These are phyloP conservation scores for Cytospora piceicola DNA, from an alignment of 2,329 filamentous ascomycete genomes.

Conservation along the genomic window DNA sequence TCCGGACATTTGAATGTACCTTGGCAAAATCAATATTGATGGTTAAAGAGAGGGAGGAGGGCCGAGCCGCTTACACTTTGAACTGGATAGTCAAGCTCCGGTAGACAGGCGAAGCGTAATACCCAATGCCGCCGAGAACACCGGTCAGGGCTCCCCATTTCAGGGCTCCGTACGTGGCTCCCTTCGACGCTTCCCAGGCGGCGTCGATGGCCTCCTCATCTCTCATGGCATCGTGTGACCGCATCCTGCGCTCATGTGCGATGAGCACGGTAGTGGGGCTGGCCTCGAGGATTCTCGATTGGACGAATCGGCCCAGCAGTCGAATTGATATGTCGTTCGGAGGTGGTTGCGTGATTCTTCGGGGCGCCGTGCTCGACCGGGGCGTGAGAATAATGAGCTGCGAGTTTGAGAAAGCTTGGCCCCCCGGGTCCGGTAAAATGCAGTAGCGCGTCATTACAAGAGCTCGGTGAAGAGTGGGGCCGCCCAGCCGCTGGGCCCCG, in stretches of 20 bases:
- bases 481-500: background rate
- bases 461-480: conserved; percentile 21
- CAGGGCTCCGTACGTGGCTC: conserved; percentile 67
- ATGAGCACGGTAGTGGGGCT: background rate
- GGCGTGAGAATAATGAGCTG: conserved; percentile 4
- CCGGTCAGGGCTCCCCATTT: conserved; percentile 75
- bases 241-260: conserved; percentile 42
- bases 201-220: conserved; percentile 71
- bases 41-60: background rate
- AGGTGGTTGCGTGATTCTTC: conserved; percentile 14
- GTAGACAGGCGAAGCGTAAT: conserved; percentile 71
- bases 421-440: conserved; percentile 6
- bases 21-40: conserved; percentile 40
- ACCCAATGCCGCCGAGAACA: conserved; percentile 64
- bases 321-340: background rate
- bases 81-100: conserved; percentile 74
- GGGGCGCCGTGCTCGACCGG: background rate
- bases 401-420: conserved; percentile 1
- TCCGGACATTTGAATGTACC: conserved; percentile 82
- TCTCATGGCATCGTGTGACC: conserved; percentile 60
- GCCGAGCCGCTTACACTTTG: conserved; percentile 64
- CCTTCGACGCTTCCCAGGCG: conserved; percentile 71
- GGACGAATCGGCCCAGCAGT: background rate
- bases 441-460: conserved; percentile 12
- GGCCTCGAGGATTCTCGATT: background rate